Conservation (phyloP, 306 rosid species). For the Gastrolobium villosum region DNA sequence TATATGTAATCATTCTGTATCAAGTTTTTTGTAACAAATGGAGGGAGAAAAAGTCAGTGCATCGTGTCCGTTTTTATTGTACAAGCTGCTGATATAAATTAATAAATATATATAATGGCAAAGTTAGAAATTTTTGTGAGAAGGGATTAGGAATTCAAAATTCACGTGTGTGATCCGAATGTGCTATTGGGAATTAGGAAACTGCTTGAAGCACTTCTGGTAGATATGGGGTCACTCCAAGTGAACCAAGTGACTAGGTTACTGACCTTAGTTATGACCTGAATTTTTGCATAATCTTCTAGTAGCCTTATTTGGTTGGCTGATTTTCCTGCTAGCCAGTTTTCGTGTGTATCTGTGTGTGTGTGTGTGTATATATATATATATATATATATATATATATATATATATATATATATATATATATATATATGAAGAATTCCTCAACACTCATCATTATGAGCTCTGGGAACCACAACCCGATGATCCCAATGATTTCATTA, state of each 20-base stretch:
- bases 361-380: too few relatives aligned
- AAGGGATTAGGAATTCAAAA: too few relatives aligned
- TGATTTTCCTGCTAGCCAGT: not conserved
- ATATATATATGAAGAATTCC: too few relatives aligned
- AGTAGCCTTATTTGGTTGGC: conserved; percentile 48
- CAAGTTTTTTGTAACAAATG: not conserved
- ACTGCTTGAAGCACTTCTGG: conserved; percentile 56
- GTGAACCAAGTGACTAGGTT: conserved; percentile 72
- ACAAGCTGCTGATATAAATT: not conserved
- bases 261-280: conserved; percentile 67
- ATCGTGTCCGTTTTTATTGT: not conserved
- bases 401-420: too few relatives aligned
- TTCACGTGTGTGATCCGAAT: too few relatives aligned
- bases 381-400: too few relatives aligned
- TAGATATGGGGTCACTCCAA: conserved; percentile 70
- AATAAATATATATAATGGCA: not conserved
- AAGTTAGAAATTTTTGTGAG: too few relatives aligned
- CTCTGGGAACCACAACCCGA: too few relatives aligned
- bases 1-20: conserved; percentile 16
- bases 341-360: too few relatives aligned
- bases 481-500: too few relatives aligned
- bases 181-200: conserved; percentile 53
- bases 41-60: not conserved
- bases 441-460: too few relatives aligned
- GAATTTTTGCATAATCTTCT: conserved; percentile 57